Evolutionary conservation across 176 grass and related monocot species (phyloP).

Genomic region (Oryza brachyantha): DNA sequence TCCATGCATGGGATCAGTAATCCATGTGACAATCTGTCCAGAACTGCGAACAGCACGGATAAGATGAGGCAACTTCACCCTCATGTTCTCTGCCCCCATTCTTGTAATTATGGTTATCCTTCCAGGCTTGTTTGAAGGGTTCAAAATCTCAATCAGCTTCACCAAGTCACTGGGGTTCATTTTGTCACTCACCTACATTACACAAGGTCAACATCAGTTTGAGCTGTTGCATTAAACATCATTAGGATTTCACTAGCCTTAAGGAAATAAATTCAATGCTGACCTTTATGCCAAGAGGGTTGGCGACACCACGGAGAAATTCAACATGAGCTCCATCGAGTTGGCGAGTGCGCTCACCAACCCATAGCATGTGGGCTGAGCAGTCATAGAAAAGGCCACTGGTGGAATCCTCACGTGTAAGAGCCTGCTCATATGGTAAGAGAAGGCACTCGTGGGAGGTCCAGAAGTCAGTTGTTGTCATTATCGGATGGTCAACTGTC

Average conservation of each 20-base stretch:
- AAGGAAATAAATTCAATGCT: not conserved
- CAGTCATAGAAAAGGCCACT: conserved; percentile 93
- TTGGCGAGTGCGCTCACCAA: conserved; percentile 95
- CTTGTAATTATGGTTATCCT: conserved; percentile 95
- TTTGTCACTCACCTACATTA: conserved; percentile 89
- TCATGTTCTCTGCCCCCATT: conserved; percentile 98
- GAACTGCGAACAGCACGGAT: conserved; percentile 78
- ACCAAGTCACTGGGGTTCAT: conserved; percentile 91
- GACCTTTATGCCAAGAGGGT: conserved; percentile 95
- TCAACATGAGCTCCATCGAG: conserved; percentile 95
- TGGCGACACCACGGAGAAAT: conserved; percentile 93
- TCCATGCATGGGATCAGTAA: conserved; percentile 95
- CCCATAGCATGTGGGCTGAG: conserved; percentile 96
- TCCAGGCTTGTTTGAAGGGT: conserved; percentile 91
- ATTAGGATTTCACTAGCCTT: not conserved
- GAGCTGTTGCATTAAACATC: not conserved
- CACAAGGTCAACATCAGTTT: conserved; percentile 19
- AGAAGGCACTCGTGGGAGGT: conserved; percentile 97
- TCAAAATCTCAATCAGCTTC: conserved; percentile 93
- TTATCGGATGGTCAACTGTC: conserved; percentile 86
- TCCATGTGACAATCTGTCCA: conserved; percentile 91
- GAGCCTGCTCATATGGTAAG: conserved; percentile 87
- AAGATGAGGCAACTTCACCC: conserved; percentile 93
- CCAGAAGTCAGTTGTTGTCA: conserved; percentile 97
- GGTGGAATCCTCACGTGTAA: conserved; percentile 92